Evolutionary conservation across 352 stramenopile genomes (phyloP).

Genomic region (Phytophthora palmivora): DNA sequence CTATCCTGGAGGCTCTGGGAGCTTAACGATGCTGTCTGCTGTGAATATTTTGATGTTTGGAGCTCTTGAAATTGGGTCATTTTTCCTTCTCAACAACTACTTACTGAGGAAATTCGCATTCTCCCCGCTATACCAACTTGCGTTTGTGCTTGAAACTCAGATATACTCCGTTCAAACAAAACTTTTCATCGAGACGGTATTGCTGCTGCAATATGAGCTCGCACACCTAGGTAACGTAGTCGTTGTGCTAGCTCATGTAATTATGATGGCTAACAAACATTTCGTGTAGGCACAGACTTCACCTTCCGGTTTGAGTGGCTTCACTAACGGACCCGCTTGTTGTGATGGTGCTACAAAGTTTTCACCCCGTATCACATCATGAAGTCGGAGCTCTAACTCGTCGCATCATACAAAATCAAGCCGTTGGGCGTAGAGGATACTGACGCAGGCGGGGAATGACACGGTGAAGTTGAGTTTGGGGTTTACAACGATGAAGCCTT

Average conservation of each 20-base stretch:
- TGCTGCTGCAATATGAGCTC: slow-evolving; percentile 21
- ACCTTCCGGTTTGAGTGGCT: neutral
- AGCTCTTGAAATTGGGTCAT: slow-evolving; percentile 32
- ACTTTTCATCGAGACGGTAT: slow-evolving; percentile 8
- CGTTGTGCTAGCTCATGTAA: neutral
- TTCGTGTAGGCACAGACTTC: slow-evolving; percentile 3
- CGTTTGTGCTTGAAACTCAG: slow-evolving; percentile 47
- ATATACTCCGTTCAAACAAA: slow-evolving; percentile 12
- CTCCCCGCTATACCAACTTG: slow-evolving; percentile 35
- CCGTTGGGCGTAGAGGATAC: too few relatives aligned
- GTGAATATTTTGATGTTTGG: slow-evolving; percentile 28
- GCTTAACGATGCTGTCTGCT: neutral
- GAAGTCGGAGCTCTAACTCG: too few relatives aligned
- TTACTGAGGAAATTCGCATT: slow-evolving; percentile 37
- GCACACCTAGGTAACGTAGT: neutral
- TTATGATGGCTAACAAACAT: neutral
- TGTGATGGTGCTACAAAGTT: too few relatives aligned
- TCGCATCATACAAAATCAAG: too few relatives aligned
- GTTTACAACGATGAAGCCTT: too few relatives aligned
- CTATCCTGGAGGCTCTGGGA: slow-evolving; percentile 17
- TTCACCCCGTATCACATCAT: too few relatives aligned
- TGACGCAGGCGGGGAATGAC: too few relatives aligned
- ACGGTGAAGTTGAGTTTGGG: too few relatives aligned
- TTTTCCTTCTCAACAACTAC: slow-evolving; percentile 27
- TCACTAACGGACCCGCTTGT: neutral